Evolutionary conservation across 805 yeast genomes (phyloP), one percentile per base, ranked within the genome.

Genomic region (Kodamaea kaohsiungensis): DNA sequence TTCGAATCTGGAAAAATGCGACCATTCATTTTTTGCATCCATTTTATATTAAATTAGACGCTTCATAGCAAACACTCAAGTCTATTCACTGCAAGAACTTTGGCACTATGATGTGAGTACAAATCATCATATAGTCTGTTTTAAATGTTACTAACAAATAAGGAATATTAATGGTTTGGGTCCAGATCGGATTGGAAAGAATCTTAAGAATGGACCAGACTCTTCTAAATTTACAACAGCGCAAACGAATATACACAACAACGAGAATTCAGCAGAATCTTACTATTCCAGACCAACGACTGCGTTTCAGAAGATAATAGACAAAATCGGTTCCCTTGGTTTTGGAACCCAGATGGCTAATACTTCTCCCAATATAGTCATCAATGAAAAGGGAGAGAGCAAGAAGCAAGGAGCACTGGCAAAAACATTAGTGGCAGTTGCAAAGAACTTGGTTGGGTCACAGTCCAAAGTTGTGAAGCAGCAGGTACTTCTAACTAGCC

Each of bases 401-500:
- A 35, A 47, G 17, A 47, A 33, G 49, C 33, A 33, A n/a, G 17
- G 19, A 15, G 53, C 43, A 13, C 49, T 45, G 46, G 48, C 53
- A 6, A 30, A 27, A 13, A 43, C 22, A 13, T 10, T 49, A n/a
- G 47, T 39, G 9, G 19, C 15, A 9, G 45, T 35, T 25, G 46
- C 42, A 15, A 48, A 48, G 19, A 10, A 12, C n/a, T 16, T 48
- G 39, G 22, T 40, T 6, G 19, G 25, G 6, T 22, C 43, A 30
- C 51, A 46, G 22, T 5, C 27, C 30, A 51, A 46, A 25, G 18
- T 46, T 4, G 60, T 73, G 50, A 63, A 59, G 38, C 66, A 71
- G 47, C 72, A 77, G 53, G 66, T 62, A 10, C 78, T 73, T 12
- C 67, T 81, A 47, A 57, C 73, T 6, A 70, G 65, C 35, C 81